Base-by-base conservation (phyloP, 352 stramenopile genomes). In the Pythium vanterpoolii region DNA sequence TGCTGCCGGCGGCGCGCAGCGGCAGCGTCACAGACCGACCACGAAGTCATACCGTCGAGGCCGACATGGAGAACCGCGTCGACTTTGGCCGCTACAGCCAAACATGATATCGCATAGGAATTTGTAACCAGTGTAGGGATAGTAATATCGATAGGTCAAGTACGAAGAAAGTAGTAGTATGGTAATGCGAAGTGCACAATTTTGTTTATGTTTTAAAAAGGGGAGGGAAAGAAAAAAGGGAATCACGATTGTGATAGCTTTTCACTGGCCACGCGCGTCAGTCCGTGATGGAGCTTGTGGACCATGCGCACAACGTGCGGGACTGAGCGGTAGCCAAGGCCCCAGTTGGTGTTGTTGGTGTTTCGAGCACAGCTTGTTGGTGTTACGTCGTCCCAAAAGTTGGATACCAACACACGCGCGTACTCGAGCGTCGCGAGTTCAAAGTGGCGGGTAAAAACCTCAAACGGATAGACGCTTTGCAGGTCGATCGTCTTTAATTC, bases 251-350 rank as follows among this genome's bases (percentile, higher is more conserved):
- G 8, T 3, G 33, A 21, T 3, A 23, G 2, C 53, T 66, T 67
- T 47, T 90, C 80, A 9, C 23, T 14, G 8, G 76, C 77, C 13
- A 87, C 68, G 0, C 56, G 33, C 16, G 45, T 18, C 6, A 90
- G 58, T 0, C 71, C 71, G 3, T 64, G 14, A 28, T 87, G 62
- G 47, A 90, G 56, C 33, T 79, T 79, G 27, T 47, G 48, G 9
- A 86, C 78, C 60, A 88, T 66, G 18, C 81, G 81, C 50, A 86
- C 48, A 24, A 87, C 73, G 51, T 89, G 81, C 6, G 78, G 71
- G 24, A 87, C 55, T 0, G 78, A 89, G 28, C 81, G 76, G 48
- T 90, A 90, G 10, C 74, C 81, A 46, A 90, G 81, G 6, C 81
- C 78, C 54, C 78, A 90, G 65, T 90, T 90, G 50, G 64, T 71